Base-by-base conservation (phyloP, 1,139 yeast species). In the Kurtzmaniella natalensis region DNA sequence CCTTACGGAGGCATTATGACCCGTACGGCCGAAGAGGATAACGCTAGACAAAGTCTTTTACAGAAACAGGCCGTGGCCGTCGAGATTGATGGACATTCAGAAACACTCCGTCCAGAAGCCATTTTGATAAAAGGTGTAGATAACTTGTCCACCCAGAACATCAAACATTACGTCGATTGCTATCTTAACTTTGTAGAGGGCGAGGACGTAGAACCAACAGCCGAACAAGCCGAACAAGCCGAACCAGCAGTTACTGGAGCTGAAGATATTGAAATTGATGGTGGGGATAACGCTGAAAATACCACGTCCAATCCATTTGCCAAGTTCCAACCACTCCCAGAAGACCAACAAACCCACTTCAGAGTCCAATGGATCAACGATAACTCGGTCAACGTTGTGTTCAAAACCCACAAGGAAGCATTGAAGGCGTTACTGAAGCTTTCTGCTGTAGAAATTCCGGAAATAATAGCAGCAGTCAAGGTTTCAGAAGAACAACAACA, bases 321-420 rank as follows among this genome's bases (percentile, higher is more conserved):
- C 13, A 14, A 23, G 8, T 61, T 58, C 36, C 54, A 53, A 25
- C 55, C 53, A 9, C 43, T 49, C 15, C 61, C 65, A 2, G 41
- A 51, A 18, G 59, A 54, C 23, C 51, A 58, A 3, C 63, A 57
- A 33, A 41, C 56, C 11, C 51, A 50, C 15, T 78, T 73, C 52
- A 59, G 64, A 33, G 55, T 81, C 18, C 81, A 82, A 47, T 83
- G 94, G 94, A 70, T 83, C 30, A 76, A 83, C 48, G 94, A 83
- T 51, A 51, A 72, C 11, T 61, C 76, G 2, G 70, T 80, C 18
- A 77, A 76, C 38, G 52, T 80, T 11, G 76, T 70, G 3, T 82
- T 77, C 48, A 57, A 61, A 23, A 58, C 66, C 17, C 68, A 62
- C 30, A 74, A 67, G 20, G 63, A 61, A 10, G 69, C 78, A 2